Conservation (phyloP, 768 basidiomycete species). For the Leccinum sublutescens region DNA sequence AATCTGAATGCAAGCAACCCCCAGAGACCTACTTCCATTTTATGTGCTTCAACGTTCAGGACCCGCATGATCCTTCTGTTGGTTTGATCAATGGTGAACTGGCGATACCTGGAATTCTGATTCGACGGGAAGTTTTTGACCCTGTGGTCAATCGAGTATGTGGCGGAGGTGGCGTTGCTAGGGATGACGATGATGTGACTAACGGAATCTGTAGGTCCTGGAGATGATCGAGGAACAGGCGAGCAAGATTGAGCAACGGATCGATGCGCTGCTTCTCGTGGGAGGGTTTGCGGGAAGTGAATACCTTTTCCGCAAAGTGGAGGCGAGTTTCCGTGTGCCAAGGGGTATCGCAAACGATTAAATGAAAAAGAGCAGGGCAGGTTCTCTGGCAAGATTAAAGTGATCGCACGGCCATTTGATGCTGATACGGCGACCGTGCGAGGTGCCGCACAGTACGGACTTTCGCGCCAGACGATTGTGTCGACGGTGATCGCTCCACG, state of each 20-base stretch:
- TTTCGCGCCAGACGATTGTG: constrained; percentile 71
- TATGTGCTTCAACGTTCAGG: constrained; percentile 86
- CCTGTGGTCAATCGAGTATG: constrained; percentile 76
- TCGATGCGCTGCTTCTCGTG: constrained; percentile 85
- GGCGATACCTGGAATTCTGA: constrained; percentile 73
- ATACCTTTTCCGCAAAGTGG: constrained; percentile 76
- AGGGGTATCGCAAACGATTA: constrained; percentile 2
- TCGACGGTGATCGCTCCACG: constrained; percentile 80
- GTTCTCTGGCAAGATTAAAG: constrained; percentile 62
- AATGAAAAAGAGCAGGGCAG: constrained; percentile 47
- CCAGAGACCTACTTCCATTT: constrained; percentile 83
- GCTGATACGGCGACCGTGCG: constrained; percentile 87
- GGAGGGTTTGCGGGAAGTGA: constrained; percentile 88
- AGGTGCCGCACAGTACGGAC: constrained; percentile 85
- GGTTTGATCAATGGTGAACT: constrained; percentile 83
- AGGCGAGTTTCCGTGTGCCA: constrained; percentile 44
- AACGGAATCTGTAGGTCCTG: constrained; percentile 52
- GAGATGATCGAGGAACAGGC: constrained; percentile 78
- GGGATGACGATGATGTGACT: constrained; percentile 5
- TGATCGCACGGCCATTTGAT: constrained; percentile 82
- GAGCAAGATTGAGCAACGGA: constrained; percentile 59
- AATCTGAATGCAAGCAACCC: constrained; percentile 10
- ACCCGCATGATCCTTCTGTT: constrained; percentile 75
- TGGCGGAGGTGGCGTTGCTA: constrained; percentile 18
- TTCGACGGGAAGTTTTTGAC: constrained; percentile 84